Conservation (phyloP, 176 grass and related monocot species). For the Aegilops sharonensis region DNA sequence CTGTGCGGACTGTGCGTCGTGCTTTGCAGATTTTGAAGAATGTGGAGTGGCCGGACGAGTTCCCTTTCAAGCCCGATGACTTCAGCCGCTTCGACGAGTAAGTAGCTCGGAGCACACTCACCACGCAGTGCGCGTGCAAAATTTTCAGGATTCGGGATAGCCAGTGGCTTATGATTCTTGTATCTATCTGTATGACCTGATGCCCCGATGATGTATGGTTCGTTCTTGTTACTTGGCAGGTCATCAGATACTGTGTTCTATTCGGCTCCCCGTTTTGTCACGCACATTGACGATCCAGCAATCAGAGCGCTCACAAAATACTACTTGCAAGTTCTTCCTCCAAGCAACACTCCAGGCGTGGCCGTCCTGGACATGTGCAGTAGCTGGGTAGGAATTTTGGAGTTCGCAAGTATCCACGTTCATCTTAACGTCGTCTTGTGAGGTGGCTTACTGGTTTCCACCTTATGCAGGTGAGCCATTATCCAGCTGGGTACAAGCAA, state of each 20-base stretch:
- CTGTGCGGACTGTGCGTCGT: neutral
- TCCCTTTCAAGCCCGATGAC: slow-evolving; percentile 94
- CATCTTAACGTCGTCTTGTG: neutral
- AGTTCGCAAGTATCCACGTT: neutral
- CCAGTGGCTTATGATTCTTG: neutral
- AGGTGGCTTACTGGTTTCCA: slow-evolving; percentile 25
- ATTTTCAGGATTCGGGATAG: neutral
- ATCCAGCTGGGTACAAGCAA: slow-evolving; percentile 73
- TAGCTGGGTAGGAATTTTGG: slow-evolving; percentile 77
- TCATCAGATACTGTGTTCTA: slow-evolving; percentile 77
- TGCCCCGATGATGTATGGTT: neutral
- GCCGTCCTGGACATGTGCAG: slow-evolving; percentile 87
- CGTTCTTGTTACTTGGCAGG: slow-evolving; percentile 41
- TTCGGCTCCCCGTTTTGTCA: slow-evolving; percentile 87
- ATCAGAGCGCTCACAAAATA: slow-evolving; percentile 76
- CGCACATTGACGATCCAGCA: slow-evolving; percentile 88
- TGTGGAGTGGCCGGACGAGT: slow-evolving; percentile 86
- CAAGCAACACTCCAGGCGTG: slow-evolving; percentile 65
- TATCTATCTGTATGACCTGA: neutral
- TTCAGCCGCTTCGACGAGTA: slow-evolving; percentile 96
- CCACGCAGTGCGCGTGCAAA: neutral
- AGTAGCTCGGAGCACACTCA: neutral
- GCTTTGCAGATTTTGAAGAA: slow-evolving; percentile 72
- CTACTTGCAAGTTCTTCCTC: slow-evolving; percentile 89
- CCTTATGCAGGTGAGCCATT: slow-evolving; percentile 85